A percentile compares a stretch with the other conserved stretches of the same genome.
These are phyloP conservation scores for Periconia digitata DNA, from an alignment of 2,329 filamentous ascomycete genomes.

Conservation along the genomic window DNA sequence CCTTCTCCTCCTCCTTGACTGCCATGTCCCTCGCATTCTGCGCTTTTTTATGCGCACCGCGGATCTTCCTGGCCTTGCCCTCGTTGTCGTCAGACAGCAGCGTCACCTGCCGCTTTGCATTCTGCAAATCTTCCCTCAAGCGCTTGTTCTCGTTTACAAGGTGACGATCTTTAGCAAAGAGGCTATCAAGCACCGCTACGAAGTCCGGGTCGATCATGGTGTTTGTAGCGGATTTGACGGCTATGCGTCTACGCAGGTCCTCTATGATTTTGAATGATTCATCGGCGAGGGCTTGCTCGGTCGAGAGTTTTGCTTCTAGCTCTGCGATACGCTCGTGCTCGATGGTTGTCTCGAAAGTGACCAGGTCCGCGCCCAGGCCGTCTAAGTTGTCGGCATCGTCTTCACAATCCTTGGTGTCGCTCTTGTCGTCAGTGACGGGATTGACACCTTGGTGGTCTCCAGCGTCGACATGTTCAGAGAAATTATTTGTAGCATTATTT, in stretches of 20 bases:
- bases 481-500: too few relatives aligned
- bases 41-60: constrained; percentile 20
- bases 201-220: constrained; percentile 4
- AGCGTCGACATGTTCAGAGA: too few relatives aligned
- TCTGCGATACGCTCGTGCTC: neutral
- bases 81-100: constrained; percentile 10
- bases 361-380: too few relatives aligned
- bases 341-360: too few relatives aligned
- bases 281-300: constrained; percentile 1
- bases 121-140: constrained; percentile 10
- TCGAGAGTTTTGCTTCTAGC: constrained; percentile 7
- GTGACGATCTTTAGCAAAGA: constrained; percentile 11
- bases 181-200: constrained; percentile 13
- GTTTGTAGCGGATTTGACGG: neutral
- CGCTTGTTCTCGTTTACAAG: constrained; percentile 11
- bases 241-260: constrained; percentile 5
- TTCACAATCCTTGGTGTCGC: too few relatives aligned
- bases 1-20: constrained; percentile 17
- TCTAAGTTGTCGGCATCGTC: too few relatives aligned
- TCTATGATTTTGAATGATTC: constrained; percentile 2
- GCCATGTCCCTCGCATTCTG: constrained; percentile 18
- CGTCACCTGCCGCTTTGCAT: constrained; percentile 9
- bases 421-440: too few relatives aligned
- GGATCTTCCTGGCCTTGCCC: constrained; percentile 14
- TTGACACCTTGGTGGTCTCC: too few relatives aligned